phyloP scores from a whole-genome alignment of 345 rosid genomes.

The Camelina laxa region DNA sequence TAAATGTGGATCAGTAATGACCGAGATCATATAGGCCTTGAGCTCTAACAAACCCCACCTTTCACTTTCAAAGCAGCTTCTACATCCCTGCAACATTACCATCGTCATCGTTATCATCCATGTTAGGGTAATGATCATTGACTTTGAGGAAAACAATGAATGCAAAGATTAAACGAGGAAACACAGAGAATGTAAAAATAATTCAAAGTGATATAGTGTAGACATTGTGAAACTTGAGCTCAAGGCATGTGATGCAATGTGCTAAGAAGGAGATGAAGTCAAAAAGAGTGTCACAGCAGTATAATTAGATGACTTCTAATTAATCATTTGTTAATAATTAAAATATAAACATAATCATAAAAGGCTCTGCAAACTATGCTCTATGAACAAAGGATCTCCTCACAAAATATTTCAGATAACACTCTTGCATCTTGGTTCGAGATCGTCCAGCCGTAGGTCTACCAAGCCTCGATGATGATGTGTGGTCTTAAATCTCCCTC shows the following conservation, averaged over 20 bases:
- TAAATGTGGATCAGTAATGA: too few species aligned
- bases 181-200: slow-evolving; percentile 6
- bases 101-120: slow-evolving; percentile 14
- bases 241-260: slow-evolving; percentile 25
- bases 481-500: too few species aligned
- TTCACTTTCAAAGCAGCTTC: slow-evolving; percentile 37
- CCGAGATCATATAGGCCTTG: slow-evolving; percentile 2
- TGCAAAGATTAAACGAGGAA: slow-evolving; percentile 3
- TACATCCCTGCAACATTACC: slow-evolving; percentile 18
- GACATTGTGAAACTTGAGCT: slow-evolving; percentile 6
- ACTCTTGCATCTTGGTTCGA: too few species aligned
- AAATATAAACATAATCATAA: neutral
- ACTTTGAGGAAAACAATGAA: slow-evolving; percentile 16
- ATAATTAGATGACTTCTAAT: neutral
- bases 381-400: too few species aligned
- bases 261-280: neutral
- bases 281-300: slow-evolving; percentile 13
- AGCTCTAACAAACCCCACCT: slow-evolving; percentile 36
- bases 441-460: too few species aligned
- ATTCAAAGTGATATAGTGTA: slow-evolving; percentile 12
- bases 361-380: neutral
- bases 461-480: too few species aligned
- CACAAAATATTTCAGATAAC: too few species aligned
- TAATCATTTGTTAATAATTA: neutral
- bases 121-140: slow-evolving; percentile 6